Base-by-base conservation (phyloP, 495 filamentous ascomycete genomes). In the Chlorociboria aeruginascens region DNA sequence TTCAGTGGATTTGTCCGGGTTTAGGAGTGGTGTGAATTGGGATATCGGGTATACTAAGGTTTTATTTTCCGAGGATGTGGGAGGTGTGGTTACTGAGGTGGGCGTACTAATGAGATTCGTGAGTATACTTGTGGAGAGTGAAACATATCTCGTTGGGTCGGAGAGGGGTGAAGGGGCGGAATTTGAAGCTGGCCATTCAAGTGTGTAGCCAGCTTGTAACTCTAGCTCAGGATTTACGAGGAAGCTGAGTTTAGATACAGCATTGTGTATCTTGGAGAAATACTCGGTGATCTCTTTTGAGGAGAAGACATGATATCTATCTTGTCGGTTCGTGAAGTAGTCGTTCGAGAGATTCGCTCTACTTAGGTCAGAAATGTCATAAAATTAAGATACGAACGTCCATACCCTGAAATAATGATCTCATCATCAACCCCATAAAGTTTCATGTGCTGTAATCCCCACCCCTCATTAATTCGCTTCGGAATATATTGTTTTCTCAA, bases 371-470 rank as follows among this genome's bases (percentile, higher is more conserved):
- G 40, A 32, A 45, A 13, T 31, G 36, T 3, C 33, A 20, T 37
- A 4, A 17, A n/a, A 8, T 43, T 45, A 12, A 25, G 29, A 43
- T 25, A 43, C 14, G 9, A 32, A 28, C 39, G 45, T 17, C 17
- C 69, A 33, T 72, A 86, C 79, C 92, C 92, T 2, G 89, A 94
- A 28, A 99, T 73, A 32, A 99, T 92, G 42, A 99, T 80, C 63
- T 96, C 90, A 57, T 97, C 89, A 51, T 99, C 92, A 36, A 95
- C 66, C 0, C 93, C 92, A 55, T 99, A 99, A 0, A 99, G 73
- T 72, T 99, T 99, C 87, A 99, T 99, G 60, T 99, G 92, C 60
- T 99, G 92, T 37, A 99, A 66, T 11, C 92, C 92, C 90, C 92
- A 99, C 32, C 92, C 92, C 62, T 99, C 92, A 56, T 99, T 99